Base-by-base conservation (phyloP, 2,329 filamentous ascomycete species). In the Apiospora kogelbergensis region DNA sequence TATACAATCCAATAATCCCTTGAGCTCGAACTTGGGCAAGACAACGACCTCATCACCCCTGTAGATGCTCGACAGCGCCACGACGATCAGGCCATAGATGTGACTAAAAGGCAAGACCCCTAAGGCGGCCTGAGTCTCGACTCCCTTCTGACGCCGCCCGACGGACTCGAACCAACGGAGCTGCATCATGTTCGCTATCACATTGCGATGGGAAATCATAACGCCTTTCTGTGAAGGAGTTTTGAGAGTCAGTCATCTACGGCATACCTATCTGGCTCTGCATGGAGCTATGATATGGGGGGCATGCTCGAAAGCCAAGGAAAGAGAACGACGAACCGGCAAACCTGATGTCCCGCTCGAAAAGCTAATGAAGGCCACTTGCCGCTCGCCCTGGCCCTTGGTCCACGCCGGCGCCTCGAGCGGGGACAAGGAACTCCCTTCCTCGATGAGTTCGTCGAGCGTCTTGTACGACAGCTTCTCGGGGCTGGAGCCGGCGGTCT, bases 41-140 rank as follows among this genome's bases (percentile, higher is more conserved):
- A 95, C 84, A 46, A 95, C 84, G 1, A 91, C 84, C 68, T 88
- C 86, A 72, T 96, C 93, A 7, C 93, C 93, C 11, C 91, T 86
- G 74, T 90, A 96, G 0, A 87, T 81, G 11, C 85, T 86, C 0
- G 84, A 79, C 75, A 93, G 91, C 41, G 86, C 89, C 68, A 93
- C 88, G 6, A 93, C 88, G 3, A 95, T 87, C 13, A 96, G 81
- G 0, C 87, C 88, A 75, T 94, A 95, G 71, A 94, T 95, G 76
- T 96, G 93, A 71, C 91, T 93, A 74, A 93, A 86, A 0, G 92
- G 92, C 3, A 95, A 82, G 11, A 94, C 82, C 2, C 91, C 92
- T 0, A 94, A 82, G 1, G 79, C 79, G 37, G 84, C 73, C 64
- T 81, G 78, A 1, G 74, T 80, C 67, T 75, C 75, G 67, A 78